These are phyloP conservation scores for Rhizopus delemar DNA, from an alignment of 371 early-diverging fungal genomes.

Conservation along the genomic window DNA sequence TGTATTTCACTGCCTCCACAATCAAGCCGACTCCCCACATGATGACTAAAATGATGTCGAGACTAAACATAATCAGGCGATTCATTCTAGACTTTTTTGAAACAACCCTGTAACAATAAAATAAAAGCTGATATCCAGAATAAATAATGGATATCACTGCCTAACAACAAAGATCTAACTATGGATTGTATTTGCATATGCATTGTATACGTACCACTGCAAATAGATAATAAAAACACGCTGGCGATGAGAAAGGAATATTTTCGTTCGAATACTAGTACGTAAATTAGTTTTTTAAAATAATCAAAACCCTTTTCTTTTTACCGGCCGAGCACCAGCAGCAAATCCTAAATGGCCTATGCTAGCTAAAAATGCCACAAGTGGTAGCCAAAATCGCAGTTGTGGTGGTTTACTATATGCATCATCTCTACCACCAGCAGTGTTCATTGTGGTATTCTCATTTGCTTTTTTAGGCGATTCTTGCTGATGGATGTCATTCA, in stretches of 20 bases:
- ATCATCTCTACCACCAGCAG: background rate
- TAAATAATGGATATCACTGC: conserved; percentile 50
- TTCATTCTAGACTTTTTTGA: conserved; percentile 44
- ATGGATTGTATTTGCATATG: conserved; percentile 13
- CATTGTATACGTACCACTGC: conserved; percentile 37
- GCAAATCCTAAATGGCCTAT: conserved; percentile 53
- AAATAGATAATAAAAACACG: conserved; percentile 43
- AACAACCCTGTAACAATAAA: conserved; percentile 45
- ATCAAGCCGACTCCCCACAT: conserved; percentile 57
- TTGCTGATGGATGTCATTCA: background rate
- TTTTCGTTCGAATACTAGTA: conserved; percentile 33
- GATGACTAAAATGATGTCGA: conserved; percentile 49
- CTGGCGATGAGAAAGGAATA: conserved; percentile 38
- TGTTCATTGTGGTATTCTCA: background rate
- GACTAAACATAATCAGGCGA: conserved; percentile 40
- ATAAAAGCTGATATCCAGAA: conserved; percentile 39
- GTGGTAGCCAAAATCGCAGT: conserved; percentile 30
- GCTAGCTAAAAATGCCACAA: conserved; percentile 34
- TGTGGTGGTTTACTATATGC: conserved; percentile 29
- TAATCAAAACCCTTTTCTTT: background rate
- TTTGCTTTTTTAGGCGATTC: background rate
- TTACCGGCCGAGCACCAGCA: conserved; percentile 52
- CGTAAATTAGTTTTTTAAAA: background rate
- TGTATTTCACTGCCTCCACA: conserved; percentile 49
- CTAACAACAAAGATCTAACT: conserved; percentile 10